Conservation (phyloP, 306 rosid genomes). For the Arachis stenosperma region DNA sequence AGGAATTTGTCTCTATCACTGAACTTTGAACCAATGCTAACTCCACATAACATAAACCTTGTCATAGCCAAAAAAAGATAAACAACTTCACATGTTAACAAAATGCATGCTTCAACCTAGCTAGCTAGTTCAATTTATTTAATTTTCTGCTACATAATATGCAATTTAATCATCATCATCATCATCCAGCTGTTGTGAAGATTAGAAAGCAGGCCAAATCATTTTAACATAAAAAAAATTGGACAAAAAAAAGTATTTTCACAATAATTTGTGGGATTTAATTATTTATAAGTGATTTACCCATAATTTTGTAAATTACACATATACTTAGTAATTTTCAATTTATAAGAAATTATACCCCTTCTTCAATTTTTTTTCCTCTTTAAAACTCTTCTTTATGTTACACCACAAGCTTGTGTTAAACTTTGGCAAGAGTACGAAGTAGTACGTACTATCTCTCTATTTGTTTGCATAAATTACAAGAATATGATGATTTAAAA, state of each 20-base stretch:
- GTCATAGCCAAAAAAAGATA: constrained; percentile 17
- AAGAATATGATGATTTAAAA: constrained; percentile 13
- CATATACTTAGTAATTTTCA: too few relatives aligned
- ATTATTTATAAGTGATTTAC: too few relatives aligned
- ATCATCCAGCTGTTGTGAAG: constrained; percentile 5
- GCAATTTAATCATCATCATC: constrained; percentile 20
- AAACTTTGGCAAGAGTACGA: constrained; percentile 9
- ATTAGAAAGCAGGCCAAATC: constrained; percentile 24
- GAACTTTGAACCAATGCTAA: constrained; percentile 36
- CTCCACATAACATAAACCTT: constrained; percentile 24
- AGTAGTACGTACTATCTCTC: neutral
- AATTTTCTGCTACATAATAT: constrained; percentile 12
- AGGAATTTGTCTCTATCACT: constrained; percentile 46
- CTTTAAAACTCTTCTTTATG: too few relatives aligned
- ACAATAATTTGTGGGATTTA: too few relatives aligned
- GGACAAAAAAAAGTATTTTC: too few relatives aligned
- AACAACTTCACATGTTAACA: constrained; percentile 33
- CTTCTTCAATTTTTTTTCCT: too few relatives aligned
- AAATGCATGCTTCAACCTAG: constrained; percentile 8
- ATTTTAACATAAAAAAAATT: neutral
- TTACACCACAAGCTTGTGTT: neutral
- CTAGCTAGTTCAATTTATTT: constrained; percentile 8
- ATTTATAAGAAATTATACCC: too few relatives aligned
- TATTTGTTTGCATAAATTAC: constrained; percentile 19
- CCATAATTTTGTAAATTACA: too few relatives aligned